A percentile compares a stretch with the other conserved stretches of the same genome.
These are phyloP conservation scores for Leccinum pallidistipes DNA, from an alignment of 1,284 basidiomycete genomes.

Conservation along the genomic window DNA sequence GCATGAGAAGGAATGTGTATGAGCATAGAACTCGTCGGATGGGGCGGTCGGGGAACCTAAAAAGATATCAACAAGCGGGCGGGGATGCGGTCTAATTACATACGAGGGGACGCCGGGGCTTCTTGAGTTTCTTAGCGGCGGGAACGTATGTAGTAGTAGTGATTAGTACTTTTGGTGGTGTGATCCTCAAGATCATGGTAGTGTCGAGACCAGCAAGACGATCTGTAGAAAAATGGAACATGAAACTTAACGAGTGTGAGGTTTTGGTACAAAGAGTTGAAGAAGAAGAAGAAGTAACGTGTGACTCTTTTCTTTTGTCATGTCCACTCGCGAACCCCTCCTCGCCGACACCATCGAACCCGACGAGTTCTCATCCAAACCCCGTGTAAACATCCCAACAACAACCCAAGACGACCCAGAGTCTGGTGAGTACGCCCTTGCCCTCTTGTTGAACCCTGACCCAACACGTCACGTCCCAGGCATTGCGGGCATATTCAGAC, in stretches of 20 bases:
- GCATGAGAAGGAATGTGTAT: constrained; percentile 19
- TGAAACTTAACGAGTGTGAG: constrained; percentile 8
- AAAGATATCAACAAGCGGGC: constrained; percentile 15
- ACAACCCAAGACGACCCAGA: constrained; percentile 64
- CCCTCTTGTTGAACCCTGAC: not conserved
- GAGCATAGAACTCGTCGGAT: constrained; percentile 20
- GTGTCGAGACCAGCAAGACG: constrained; percentile 44
- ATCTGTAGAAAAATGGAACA: constrained; percentile 38
- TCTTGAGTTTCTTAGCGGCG: constrained; percentile 23
- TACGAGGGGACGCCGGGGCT: constrained; percentile 31
- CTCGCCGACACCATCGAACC: constrained; percentile 65
- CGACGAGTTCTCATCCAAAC: constrained; percentile 47
- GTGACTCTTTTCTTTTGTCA: constrained; percentile 21
- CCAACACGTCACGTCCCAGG: constrained; percentile 43
- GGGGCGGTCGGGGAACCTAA: constrained; percentile 18
- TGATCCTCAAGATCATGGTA: constrained; percentile 38
- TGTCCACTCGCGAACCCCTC: constrained; percentile 59
- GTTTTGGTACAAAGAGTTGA: too few relatives aligned
- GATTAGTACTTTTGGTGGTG: constrained; percentile 31
- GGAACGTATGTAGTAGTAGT: constrained; percentile 21
- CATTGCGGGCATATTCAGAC: constrained; percentile 71
- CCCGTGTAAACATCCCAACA: constrained; percentile 40
- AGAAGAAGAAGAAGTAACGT: too few relatives aligned
- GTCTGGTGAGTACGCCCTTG: constrained; percentile 48
- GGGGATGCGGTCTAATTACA: constrained; percentile 25